Conservation (phyloP, 1,284 basidiomycete species). For the Trametes hirsuta region DNA sequence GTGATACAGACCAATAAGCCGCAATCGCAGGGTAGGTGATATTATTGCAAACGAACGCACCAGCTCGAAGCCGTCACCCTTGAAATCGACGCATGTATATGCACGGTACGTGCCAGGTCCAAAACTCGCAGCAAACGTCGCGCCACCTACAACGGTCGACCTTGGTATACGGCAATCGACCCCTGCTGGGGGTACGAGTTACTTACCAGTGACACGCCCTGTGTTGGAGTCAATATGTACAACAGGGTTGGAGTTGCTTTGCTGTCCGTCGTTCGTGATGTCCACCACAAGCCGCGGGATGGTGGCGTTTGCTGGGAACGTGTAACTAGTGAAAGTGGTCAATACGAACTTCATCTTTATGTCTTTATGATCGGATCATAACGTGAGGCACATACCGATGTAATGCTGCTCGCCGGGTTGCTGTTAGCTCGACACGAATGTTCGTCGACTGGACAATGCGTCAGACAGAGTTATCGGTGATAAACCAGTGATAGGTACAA, state of each 20-base stretch:
- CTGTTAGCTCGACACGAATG: slow-evolving; percentile 60
- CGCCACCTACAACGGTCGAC: slow-evolving; percentile 28
- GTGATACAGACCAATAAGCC: neutral
- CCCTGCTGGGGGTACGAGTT: too few relatives aligned
- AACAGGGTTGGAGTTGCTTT: slow-evolving; percentile 49
- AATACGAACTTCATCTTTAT: too few relatives aligned
- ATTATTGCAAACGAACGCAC: neutral
- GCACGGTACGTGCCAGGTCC: slow-evolving; percentile 60
- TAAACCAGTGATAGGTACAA: slow-evolving; percentile 37
- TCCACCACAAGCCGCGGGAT: slow-evolving; percentile 57
- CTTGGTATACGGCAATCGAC: neutral
- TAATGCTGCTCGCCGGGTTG: slow-evolving; percentile 56
- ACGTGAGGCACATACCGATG: slow-evolving; percentile 44
- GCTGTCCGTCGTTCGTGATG: slow-evolving; percentile 60
- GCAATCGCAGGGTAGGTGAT: slow-evolving; percentile 17
- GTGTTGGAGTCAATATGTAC: slow-evolving; percentile 49
- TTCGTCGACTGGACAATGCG: slow-evolving; percentile 46
- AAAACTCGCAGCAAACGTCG: slow-evolving; percentile 51
- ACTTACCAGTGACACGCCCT: slow-evolving; percentile 46
- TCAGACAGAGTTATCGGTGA: neutral
- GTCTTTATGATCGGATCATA: neutral
- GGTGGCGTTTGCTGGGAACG: slow-evolving; percentile 34
- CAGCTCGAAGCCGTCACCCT: slow-evolving; percentile 54
- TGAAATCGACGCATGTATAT: slow-evolving; percentile 64
- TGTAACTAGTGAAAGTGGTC: slow-evolving; percentile 27